Evolutionary conservation across 202 grass and related monocot species (phyloP).

Genomic region (Sporobolus alterniflorus): DNA sequence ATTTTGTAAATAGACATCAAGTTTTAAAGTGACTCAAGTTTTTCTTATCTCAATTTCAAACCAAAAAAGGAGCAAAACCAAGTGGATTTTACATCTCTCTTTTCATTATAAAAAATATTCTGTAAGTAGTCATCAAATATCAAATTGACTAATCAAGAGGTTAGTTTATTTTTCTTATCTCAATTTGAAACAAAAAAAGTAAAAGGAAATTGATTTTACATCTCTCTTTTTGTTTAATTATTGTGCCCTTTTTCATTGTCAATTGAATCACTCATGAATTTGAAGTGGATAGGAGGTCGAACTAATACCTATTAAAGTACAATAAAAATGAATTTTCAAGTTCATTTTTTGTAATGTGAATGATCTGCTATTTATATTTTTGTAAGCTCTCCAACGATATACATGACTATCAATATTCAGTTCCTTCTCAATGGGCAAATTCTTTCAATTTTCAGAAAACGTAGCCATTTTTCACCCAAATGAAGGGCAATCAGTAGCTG

Average conservation of each 20-base stretch:
- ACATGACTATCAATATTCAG: background rate
- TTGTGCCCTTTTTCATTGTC: background rate
- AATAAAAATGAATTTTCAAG: background rate
- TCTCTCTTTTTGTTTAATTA: too few relatives aligned
- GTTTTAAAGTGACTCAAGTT: too few relatives aligned
- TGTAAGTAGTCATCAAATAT: background rate
- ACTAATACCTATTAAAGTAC: background rate
- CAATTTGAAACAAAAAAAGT: background rate
- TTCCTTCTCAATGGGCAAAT: constrained; percentile 5
- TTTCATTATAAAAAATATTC: background rate
- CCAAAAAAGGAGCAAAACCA: too few relatives aligned
- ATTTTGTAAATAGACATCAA: too few relatives aligned
- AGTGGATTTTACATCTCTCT: background rate
- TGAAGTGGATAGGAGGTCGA: background rate
- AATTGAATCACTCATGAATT: background rate
- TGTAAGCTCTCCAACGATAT: background rate
- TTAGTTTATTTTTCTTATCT: background rate
- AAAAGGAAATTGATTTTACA: background rate
- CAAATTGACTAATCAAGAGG: background rate
- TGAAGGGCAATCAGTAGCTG: background rate
- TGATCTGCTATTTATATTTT: background rate
- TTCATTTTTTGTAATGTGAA: background rate
- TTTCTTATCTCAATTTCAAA: too few relatives aligned
- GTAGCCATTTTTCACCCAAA: background rate
- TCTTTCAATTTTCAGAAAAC: background rate